These are phyloP conservation scores for Camellia lanceoleosa DNA, from an alignment of 148 eudicot species.

Conservation along the genomic window DNA sequence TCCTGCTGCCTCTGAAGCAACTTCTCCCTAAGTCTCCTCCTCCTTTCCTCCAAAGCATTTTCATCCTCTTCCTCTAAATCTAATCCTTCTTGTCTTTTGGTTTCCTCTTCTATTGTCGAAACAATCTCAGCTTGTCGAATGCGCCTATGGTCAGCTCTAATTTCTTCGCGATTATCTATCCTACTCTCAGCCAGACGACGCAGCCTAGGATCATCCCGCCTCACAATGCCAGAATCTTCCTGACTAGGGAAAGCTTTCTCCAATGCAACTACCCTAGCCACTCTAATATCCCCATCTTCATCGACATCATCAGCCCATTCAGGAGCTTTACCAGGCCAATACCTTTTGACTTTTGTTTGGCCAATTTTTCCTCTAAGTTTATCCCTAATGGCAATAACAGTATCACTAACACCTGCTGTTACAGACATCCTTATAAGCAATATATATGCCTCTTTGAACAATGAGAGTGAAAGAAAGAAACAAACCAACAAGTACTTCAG, in stretches of 20 bases:
- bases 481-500: background rate
- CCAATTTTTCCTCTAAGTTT: constrained; percentile 85
- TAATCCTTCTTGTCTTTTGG: constrained; percentile 19
- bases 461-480: background rate
- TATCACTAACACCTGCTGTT: constrained; percentile 80
- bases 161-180: constrained; percentile 19
- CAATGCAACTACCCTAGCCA: constrained; percentile 76
- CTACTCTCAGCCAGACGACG: constrained; percentile 22
- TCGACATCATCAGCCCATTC: constrained; percentile 20
- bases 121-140: constrained; percentile 21
- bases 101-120: constrained; percentile 19
- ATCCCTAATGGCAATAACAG: constrained; percentile 68
- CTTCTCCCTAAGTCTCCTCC: constrained; percentile 20
- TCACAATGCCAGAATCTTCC: constrained; percentile 13
- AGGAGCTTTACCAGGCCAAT: constrained; percentile 78
- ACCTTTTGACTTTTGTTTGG: constrained; percentile 83
- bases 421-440: constrained; percentile 52
- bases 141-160: constrained; percentile 20
- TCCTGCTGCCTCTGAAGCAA: constrained; percentile 22
- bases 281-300: constrained; percentile 33
- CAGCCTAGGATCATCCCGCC: constrained; percentile 14
- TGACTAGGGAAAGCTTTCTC: constrained; percentile 18
- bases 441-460: background rate
- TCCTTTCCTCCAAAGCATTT: constrained; percentile 19
- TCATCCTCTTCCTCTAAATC: constrained; percentile 21